phyloP scores from a whole-genome alignment of 1,284 basidiomycete genomes.

The Leccinum pachyderme region DNA sequence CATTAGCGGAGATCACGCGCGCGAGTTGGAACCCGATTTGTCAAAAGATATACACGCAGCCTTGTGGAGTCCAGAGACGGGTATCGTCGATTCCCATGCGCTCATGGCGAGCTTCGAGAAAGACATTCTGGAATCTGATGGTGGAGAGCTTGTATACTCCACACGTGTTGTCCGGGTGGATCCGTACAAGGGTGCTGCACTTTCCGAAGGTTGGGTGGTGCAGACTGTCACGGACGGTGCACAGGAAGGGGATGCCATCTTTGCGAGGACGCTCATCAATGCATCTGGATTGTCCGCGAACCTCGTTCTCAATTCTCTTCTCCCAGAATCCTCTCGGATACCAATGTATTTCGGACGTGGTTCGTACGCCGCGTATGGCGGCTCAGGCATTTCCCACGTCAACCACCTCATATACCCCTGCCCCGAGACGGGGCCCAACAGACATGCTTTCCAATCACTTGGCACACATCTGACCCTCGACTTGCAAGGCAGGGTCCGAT shows the following conservation, averaged over 20 bases:
- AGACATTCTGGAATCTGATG: slow-evolving; percentile 72
- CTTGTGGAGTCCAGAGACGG: slow-evolving; percentile 83
- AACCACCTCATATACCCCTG: slow-evolving; percentile 87
- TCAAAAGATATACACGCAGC: slow-evolving; percentile 70
- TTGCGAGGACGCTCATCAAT: slow-evolving; percentile 86
- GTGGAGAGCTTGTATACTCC: slow-evolving; percentile 76
- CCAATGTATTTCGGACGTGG: slow-evolving; percentile 79
- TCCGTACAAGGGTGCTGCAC: slow-evolving; percentile 39
- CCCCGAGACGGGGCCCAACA: slow-evolving; percentile 58
- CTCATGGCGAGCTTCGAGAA: slow-evolving; percentile 78
- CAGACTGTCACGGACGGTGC: slow-evolving; percentile 55
- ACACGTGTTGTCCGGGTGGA: slow-evolving; percentile 91
- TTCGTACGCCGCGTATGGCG: slow-evolving; percentile 85
- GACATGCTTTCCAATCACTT: slow-evolving; percentile 71
- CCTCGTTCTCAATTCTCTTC: slow-evolving; percentile 69
- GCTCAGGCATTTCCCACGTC: slow-evolving; percentile 67
- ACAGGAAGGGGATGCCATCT: slow-evolving; percentile 64
- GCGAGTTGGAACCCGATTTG: slow-evolving; percentile 80
- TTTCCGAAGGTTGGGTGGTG: slow-evolving; percentile 67
- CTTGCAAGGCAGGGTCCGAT: slow-evolving; percentile 82
- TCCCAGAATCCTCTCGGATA: slow-evolving; percentile 53
- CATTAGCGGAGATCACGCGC: slow-evolving; percentile 71
- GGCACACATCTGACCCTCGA: slow-evolving; percentile 93
- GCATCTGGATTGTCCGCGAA: slow-evolving; percentile 81
- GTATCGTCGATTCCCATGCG: slow-evolving; percentile 87